Evolutionary conservation across 805 yeast species (phyloP), one percentile per base, ranked within the genome.

Genomic region (Blastobotrys robertii): DNA sequence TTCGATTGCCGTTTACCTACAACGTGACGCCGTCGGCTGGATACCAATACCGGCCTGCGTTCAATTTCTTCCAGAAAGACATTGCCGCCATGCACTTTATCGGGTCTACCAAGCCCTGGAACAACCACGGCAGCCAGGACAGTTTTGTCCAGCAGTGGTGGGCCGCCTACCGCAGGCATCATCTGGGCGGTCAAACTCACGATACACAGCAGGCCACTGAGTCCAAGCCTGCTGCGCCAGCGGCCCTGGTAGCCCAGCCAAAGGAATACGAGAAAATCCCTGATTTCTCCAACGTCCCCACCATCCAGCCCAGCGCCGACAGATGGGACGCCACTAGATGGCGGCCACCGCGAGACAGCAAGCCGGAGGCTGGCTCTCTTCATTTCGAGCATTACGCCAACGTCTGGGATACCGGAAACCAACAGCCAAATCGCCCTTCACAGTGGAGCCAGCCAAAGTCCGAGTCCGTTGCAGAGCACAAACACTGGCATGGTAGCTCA

Each of bases 21-120:
- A 90, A 90, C 56, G 94, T 90, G 29, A 90, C 97, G 42, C 71
- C 76, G 30, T 68, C 69, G 15, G 60, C 73, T 6, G 69, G 71
- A 39, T 84, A 84, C 56, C 81, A 84, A 62, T 82, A 79, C 61
- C 64, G 69, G 14, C 92, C 94, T 0, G 92, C 94, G 0, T 76
- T 66, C 55, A 62, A 60, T 33, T 71, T 73, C 55, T 84, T 79
- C 56, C 46, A 52, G 11, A 44, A 58, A 10, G 62, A 69, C 16
- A 62, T 76, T 16, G 65, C 63, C 38, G 55, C 60, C 7, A 53
- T 61, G 28, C 71, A 67, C 44, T 67, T 66, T 43, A 57, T 64
- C 25, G 71, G 71, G 22, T 12, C 53, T 9, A 34, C 38, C 25
- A 67, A 67, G 51, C 71, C 71, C 10, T 67, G 71, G 71, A 40